Evolutionary conservation across 1,284 basidiomycete genomes (phyloP), one percentile per base, ranked within the genome.

Genomic region (Fomes fomentarius): DNA sequence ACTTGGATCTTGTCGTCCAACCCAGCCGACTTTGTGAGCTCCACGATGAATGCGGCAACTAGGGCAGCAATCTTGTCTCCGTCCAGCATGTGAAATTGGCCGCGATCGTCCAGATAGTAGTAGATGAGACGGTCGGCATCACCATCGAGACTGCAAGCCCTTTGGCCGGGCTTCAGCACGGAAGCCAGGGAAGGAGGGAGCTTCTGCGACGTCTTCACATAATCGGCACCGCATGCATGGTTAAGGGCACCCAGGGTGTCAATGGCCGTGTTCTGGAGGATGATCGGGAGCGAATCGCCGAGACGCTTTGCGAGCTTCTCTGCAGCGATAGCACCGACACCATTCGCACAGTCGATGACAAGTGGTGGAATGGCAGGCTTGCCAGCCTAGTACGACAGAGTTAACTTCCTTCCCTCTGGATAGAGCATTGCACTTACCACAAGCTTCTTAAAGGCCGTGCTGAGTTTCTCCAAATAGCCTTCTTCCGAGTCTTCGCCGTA

Each of bases 21-120:
- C 24, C 92, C 93, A 26, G 94, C 85, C 38, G 84, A 81, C 69
- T 88, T 91, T 60, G 97, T 92, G 10, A 97, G 83, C 57, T 96
- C 94, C 24, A 92, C 89, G 57, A 99, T 88, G 76, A 96, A 98
- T 41, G 93, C 89, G 3, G 96, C 94, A 5, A 94, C 93, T 21
- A 99, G 82, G 1, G 91, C 89, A 4, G 96, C 94, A 59, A 99
- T 99, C 81, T 99, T 99, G 78, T 99, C 97, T 4, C 97, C 97
- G 68, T 99, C 97, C 38, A 99, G 82, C 81, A 99, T 84, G 61
- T 87, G 89, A 79, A 99, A 99, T 52, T 83, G 78, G 47, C 81
- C 78, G 44, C 81, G 80, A 54, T 89, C 84, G 66, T 95, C 89
- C 54, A 91, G 74, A 69, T 97, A 98, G 76, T 90, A 99, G 70